A percentile compares a stretch with the other conserved stretches of the same genome.
phyloP scores from a whole-genome alignment of 371 early-diverging fungal genomes.

The Mortierella sp. region DNA sequence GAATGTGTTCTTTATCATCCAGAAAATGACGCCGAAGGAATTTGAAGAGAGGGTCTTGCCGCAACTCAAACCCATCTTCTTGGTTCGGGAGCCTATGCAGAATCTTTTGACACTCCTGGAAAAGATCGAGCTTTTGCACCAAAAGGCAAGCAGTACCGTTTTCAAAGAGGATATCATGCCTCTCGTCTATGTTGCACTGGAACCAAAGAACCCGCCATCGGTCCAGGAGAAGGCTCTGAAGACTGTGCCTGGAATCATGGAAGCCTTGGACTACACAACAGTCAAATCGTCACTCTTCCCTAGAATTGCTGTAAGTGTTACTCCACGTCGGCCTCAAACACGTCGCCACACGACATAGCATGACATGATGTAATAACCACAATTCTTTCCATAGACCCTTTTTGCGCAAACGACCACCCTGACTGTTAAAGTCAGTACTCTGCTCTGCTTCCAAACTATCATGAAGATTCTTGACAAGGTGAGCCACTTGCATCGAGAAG shows the following conservation, averaged over 20 bases:
- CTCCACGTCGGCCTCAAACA: too few species aligned
- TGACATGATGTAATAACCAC: not conserved
- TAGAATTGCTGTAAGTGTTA: constrained; percentile 67
- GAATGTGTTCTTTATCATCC: constrained; percentile 74
- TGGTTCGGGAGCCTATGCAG: constrained; percentile 70
- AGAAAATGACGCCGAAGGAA: constrained; percentile 69
- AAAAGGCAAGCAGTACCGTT: constrained; percentile 67
- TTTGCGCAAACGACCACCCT: constrained; percentile 76
- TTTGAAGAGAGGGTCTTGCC: constrained; percentile 73
- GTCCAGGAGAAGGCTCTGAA: constrained; percentile 85
- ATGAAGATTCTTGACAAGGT: constrained; percentile 80
- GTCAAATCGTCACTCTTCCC: constrained; percentile 80
- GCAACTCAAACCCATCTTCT: constrained; percentile 71
- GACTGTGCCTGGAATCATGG: constrained; percentile 70
- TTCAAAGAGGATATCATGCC: constrained; percentile 83
- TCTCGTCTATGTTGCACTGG: constrained; percentile 76
- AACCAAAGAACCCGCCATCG: constrained; percentile 62
- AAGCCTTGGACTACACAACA: constrained; percentile 75
- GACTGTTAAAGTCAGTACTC: constrained; percentile 78
- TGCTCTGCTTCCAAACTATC: constrained; percentile 81
- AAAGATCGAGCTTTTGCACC: constrained; percentile 67
- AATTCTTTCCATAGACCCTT: constrained; percentile 56
- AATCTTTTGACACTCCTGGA: constrained; percentile 74
- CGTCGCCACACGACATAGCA: not conserved
- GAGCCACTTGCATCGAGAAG: constrained; percentile 1